Evolutionary conservation across 768 basidiomycete species (phyloP).

Genomic region (Lentinula boryana): DNA sequence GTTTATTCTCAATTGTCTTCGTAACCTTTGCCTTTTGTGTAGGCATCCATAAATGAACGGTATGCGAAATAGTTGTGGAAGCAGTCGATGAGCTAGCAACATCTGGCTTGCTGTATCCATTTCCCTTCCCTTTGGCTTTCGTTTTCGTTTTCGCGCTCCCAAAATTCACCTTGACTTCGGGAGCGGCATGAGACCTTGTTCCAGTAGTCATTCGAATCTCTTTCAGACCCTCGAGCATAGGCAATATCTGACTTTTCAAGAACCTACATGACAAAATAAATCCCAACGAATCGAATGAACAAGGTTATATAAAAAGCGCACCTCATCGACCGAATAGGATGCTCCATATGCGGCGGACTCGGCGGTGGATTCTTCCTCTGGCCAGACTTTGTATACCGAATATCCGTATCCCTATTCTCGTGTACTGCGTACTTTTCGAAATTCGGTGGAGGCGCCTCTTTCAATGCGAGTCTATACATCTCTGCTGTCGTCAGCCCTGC

Average conservation of each 20-base stretch:
- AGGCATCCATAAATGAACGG: conserved; percentile 37
- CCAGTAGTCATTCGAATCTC: conserved; percentile 38
- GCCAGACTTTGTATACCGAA: conserved; percentile 1
- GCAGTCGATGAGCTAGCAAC: conserved; percentile 11
- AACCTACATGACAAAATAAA: conserved; percentile 30
- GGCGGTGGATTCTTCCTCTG: conserved; percentile 8
- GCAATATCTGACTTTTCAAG: conserved; percentile 48
- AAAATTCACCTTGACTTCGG: conserved; percentile 3
- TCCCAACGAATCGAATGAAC: not conserved
- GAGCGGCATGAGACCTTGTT: conserved; percentile 18
- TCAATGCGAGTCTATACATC: not conserved
- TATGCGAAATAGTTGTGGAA: conserved; percentile 16
- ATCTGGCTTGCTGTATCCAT: conserved; percentile 11
- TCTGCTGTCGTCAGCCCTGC: conserved; percentile 3
- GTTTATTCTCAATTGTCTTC: not conserved
- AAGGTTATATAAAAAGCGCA: conserved; percentile 17
- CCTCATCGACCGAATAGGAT: conserved; percentile 52
- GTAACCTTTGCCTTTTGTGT: conserved; percentile 6
- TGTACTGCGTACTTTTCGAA: not conserved
- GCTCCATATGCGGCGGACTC: conserved; percentile 32
- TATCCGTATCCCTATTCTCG: not conserved
- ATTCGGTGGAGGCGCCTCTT: not conserved
- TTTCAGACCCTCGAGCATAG: conserved; percentile 33
- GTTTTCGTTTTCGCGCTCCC: not conserved
- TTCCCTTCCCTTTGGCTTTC: conserved; percentile 13